These are phyloP conservation scores for Zygotorulaspora florentina DNA, from an alignment of 805 yeast genomes.

Conservation along the genomic window DNA sequence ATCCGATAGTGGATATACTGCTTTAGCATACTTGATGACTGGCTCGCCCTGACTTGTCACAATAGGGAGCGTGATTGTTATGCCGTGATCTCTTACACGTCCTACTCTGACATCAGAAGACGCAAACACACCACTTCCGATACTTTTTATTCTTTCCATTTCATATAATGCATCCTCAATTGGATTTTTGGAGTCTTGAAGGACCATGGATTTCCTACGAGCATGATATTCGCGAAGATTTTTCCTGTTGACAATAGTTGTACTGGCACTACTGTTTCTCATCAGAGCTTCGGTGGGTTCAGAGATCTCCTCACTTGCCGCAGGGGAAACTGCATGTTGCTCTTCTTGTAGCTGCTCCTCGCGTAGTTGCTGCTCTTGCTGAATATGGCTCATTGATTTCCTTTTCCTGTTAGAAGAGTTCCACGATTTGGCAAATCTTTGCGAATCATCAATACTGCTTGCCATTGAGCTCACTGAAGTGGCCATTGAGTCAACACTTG, in stretches of 20 bases:
- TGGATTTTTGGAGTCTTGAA: conserved; percentile 24
- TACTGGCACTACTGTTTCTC: conserved; percentile 22
- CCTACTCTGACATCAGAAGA: conserved; percentile 20
- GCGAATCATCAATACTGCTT: conserved; percentile 32
- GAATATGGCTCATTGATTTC: conserved; percentile 28
- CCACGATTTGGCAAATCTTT: conserved; percentile 36
- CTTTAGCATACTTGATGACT: conserved; percentile 32
- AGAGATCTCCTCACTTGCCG: not conserved
- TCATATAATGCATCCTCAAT: conserved; percentile 33
- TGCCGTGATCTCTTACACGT: conserved; percentile 30
- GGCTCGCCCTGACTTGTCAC: conserved; percentile 25
- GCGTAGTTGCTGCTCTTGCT: conserved; percentile 5
- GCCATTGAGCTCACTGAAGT: conserved; percentile 35
- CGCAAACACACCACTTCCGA: conserved; percentile 15
- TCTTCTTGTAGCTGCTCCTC: conserved; percentile 1
- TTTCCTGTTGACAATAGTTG: conserved; percentile 16
- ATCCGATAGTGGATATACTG: conserved; percentile 29
- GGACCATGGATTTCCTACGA: conserved; percentile 32
- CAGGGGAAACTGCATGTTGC: conserved; percentile 3
- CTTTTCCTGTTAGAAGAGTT: conserved; percentile 33
- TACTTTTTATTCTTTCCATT: conserved; percentile 29
- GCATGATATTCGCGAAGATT: conserved; percentile 2
- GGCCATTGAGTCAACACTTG: conserved; percentile 32
- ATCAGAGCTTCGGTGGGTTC: not conserved
- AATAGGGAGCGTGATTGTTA: conserved; percentile 31